phyloP scores from a whole-genome alignment of 768 basidiomycete genomes.

The Mycena epipterygia region DNA sequence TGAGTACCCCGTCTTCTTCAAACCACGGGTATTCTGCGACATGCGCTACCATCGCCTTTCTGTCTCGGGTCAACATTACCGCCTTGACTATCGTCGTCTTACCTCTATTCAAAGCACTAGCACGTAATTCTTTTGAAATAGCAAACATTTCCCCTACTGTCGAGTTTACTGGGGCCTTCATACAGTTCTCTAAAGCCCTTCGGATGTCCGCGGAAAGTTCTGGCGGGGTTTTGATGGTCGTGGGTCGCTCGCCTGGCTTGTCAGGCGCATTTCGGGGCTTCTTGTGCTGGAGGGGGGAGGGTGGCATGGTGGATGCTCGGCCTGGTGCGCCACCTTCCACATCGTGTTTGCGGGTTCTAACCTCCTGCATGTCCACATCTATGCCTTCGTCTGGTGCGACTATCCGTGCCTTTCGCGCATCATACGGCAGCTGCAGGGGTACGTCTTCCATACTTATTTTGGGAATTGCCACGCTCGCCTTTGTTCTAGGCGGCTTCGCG shows the following conservation, averaged over 20 bases:
- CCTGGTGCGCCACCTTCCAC: not conserved
- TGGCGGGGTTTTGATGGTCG: not conserved
- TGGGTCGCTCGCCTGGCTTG: not conserved
- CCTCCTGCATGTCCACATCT: not conserved
- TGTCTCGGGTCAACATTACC: not conserved
- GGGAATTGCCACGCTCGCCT: not conserved
- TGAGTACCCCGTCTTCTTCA: slow-evolving; percentile 1
- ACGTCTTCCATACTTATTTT: not conserved
- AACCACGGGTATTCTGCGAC: slow-evolving; percentile 6
- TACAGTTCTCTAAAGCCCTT: not conserved
- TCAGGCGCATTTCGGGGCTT: not conserved
- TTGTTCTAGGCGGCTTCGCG: no score
- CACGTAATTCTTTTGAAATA: not conserved
- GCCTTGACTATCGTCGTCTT: not conserved
- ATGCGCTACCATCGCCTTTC: not conserved
- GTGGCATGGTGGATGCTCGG: no score
- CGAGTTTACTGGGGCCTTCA: not conserved
- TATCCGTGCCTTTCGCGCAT: not conserved
- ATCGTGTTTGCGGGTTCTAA: not conserved
- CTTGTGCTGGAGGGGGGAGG: not conserved
- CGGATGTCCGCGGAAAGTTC: not conserved
- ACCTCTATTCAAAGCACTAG: accelerated
- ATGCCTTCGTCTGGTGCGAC: no score
- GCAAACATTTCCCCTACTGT: not conserved
- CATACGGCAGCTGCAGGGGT: not conserved